Evolutionary conservation across 2,329 filamentous ascomycete species (phyloP), one percentile per base, ranked within the genome.

Genomic region (Plectosphaerella cucumerina): DNA sequence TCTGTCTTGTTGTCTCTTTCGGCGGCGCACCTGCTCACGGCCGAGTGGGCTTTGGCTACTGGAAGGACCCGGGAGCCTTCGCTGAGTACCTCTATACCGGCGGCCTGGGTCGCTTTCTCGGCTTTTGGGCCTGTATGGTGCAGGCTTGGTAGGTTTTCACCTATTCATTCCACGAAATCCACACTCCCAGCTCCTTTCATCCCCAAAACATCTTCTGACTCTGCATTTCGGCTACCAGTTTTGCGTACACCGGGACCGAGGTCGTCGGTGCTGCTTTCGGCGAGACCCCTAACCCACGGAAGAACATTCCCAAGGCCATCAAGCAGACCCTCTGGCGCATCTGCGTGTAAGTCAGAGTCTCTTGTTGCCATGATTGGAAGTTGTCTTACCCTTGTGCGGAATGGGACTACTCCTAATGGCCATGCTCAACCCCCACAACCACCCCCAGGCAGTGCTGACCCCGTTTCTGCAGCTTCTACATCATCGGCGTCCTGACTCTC

Each of bases 261-360:
- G 73, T 90, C 43, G 84, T 90, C 48, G 87, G 87, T 69, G 85
- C 91, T 12, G 90, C 87, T 0, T 86, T 89, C 22, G 87, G 56
- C 2, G 61, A 64, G 47, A 56, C 61, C 1, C 57, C 53, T 1
- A 62, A 62, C 41, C 62, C 62, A 1, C 46, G 58, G 2, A 59
- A 55, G 23, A 61, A 51, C 3, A 58, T 64, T 5, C 55, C 58
- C 9, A 48, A 49, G 3, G 62, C 62, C 3, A 55, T 61, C 6
- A 56, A 56, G 23, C 59, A 61, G 37, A 62, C 58, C 0, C 56
- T 63, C 18, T 63, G 60, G 60, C 50, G 62, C 41, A 62, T 64
- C 15, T 49, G 52, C 2, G 12, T 44, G n/a, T n/a, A n/a, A n/a
- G n/a, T n/a, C n/a, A n/a, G n/a, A n/a, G n/a, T n/a, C n/a, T n/a